Percentiles rank a stretch among this genome's conserved stretches.
phyloP scores from a whole-genome alignment of 192 early-diverging fungal species.

The Coemansia sp. region DNA sequence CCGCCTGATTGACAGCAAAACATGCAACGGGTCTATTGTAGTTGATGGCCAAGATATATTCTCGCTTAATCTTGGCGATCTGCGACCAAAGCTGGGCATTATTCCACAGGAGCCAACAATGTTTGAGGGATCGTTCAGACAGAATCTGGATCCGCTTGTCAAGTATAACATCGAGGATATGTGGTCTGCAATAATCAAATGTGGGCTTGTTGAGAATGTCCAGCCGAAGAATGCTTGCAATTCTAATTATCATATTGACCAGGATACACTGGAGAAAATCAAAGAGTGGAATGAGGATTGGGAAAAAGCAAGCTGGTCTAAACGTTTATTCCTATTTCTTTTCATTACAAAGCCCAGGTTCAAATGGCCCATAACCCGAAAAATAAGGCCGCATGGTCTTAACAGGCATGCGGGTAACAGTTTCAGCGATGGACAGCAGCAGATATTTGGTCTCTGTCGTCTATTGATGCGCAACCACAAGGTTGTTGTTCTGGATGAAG shows the following conservation, averaged over 20 bases:
- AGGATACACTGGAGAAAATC: background rate
- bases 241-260: background rate
- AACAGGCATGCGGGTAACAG: background rate
- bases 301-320: background rate
- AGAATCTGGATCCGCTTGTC: constrained; percentile 80
- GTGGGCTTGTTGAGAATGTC: constrained; percentile 9
- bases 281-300: background rate
- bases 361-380: background rate
- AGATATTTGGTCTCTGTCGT: constrained; percentile 62
- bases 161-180: constrained; percentile 67
- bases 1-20: constrained; percentile 60
- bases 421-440: constrained; percentile 54
- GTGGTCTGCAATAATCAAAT: constrained; percentile 63
- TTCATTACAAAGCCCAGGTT: background rate
- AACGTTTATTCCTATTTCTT: background rate
- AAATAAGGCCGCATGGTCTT: background rate
- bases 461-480: constrained; percentile 55
- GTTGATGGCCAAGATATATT: constrained; percentile 77
- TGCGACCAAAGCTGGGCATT: constrained; percentile 61
- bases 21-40: constrained; percentile 57
- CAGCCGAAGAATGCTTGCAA: background rate
- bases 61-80: constrained; percentile 58
- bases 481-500: constrained; percentile 66
- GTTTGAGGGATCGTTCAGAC: constrained; percentile 68
- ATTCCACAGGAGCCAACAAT: constrained; percentile 75